Evolutionary conservation across 2,329 filamentous ascomycete genomes (phyloP).

Genomic region (Leptographium lundbergii): DNA sequence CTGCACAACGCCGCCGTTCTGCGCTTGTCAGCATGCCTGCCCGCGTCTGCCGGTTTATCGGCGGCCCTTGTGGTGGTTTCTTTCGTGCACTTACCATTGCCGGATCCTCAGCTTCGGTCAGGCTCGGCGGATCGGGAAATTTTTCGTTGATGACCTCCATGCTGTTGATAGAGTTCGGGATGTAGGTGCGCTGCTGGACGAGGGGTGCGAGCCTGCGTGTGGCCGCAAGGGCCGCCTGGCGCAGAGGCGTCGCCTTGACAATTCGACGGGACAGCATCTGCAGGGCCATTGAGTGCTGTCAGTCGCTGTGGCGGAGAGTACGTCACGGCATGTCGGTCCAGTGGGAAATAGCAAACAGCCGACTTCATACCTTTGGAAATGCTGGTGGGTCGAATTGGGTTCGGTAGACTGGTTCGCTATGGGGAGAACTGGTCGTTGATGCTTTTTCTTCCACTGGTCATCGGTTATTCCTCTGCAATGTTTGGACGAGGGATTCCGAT

Average conservation of each 20-base stretch:
- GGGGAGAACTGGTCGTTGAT: conserved; percentile 1
- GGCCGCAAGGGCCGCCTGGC: conserved; percentile 31
- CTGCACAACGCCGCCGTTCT: conserved; percentile 81
- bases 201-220: conserved; percentile 34
- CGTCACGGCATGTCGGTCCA: background rate
- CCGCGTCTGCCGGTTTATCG: conserved; percentile 11
- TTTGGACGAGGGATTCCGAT: conserved; percentile 6
- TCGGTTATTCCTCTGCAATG: conserved; percentile 11
- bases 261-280: conserved; percentile 52
- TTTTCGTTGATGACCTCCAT: conserved; percentile 36
- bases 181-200: conserved; percentile 43
- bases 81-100: conserved; percentile 42
- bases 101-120: conserved; percentile 52
- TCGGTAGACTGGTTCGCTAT: background rate
- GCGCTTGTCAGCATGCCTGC: conserved; percentile 7
- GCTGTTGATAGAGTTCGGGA: conserved; percentile 37
- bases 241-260: conserved; percentile 35
- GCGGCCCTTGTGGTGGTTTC: background rate
- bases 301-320: background rate
- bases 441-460: conserved; percentile 7
- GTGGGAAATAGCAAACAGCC: background rate
- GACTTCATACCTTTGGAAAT: conserved; percentile 5
- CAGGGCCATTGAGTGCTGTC: background rate
- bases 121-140: conserved; percentile 32
- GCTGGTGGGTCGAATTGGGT: conserved; percentile 7